Conservation (phyloP, 805 yeast genomes). For the Saturnispora diversa region DNA sequence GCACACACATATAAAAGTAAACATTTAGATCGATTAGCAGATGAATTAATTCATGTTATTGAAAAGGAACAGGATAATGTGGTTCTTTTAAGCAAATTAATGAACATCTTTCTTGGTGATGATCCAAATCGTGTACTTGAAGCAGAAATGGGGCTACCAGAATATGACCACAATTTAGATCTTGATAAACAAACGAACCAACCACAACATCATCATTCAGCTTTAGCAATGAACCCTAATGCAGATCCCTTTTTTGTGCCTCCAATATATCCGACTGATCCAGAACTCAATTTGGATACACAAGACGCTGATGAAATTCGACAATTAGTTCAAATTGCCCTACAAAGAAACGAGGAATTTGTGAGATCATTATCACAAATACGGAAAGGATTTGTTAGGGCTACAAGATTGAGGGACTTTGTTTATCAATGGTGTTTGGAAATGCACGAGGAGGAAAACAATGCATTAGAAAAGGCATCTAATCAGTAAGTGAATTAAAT, state of each 20-base stretch:
- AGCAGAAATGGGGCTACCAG: constrained; percentile 55
- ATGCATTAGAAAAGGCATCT: not conserved
- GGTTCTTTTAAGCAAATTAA: constrained; percentile 58
- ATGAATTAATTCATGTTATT: constrained; percentile 66
- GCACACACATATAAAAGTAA: constrained; percentile 54
- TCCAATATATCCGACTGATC: constrained; percentile 43
- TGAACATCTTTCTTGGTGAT: constrained; percentile 81
- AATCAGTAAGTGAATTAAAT: too few relatives aligned
- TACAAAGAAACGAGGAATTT: constrained; percentile 82
- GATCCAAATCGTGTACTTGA: constrained; percentile 64
- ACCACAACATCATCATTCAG: not conserved
- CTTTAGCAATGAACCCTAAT: constrained; percentile 16
- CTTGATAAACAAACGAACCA: constrained; percentile 21
- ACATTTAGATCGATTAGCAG: constrained; percentile 53
- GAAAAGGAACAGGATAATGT: constrained; percentile 76
- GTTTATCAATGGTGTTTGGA: constrained; percentile 81
- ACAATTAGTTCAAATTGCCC: constrained; percentile 65
- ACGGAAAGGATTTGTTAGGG: constrained; percentile 67
- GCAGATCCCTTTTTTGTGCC: constrained; percentile 59
- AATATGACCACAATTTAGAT: constrained; percentile 57
- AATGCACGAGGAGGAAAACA: constrained; percentile 49
- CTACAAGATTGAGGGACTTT: constrained; percentile 64
- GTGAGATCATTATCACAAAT: constrained; percentile 68
- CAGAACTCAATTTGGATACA: constrained; percentile 35
- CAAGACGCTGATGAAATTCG: constrained; percentile 62